Base-by-base conservation (phyloP, 2,329 filamentous ascomycete genomes). In the Alternaria viburni region DNA sequence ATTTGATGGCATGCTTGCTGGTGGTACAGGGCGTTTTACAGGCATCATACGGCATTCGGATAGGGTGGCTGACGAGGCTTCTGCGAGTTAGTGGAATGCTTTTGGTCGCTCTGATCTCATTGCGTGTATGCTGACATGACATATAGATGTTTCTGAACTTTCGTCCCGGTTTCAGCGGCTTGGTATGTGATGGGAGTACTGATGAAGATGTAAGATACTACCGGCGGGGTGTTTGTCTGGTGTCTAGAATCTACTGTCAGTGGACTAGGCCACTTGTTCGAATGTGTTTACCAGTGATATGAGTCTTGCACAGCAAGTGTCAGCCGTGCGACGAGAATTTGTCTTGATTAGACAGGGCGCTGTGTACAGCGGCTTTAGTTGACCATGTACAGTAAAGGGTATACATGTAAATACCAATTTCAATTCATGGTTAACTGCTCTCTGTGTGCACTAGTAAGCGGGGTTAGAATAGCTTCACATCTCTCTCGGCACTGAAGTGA, bases 11-110 rank as follows among this genome's bases (percentile, higher is more conserved):
- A 67, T 70, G 13, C 56, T 77, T 26, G 68, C 74, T 9, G 82
- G 82, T 32, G 82, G 82, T 4, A 81, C 77, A 6, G 82, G 82
- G 3, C 70, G 82, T 26, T 80, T 84, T 55, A 77, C 75, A 1
- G 79, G 79, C 23, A 59, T 58, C 17, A 66, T 78, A 59, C 62
- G 64, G 17, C 59, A 61, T 17, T 65, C 64, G 7, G 74, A 77
- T 54, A 69, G 64, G 36, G 57, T 75, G 46, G 25, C 25, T 6
- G 55, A 64, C 10, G 62, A 52, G 43, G 58, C 46, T 46, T 65
- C 66, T 68, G 50, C 61, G 50, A 67, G 59, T 70, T 67, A 71
- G 65, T 69, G 49, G 61, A 56, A 36, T 57, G 19, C 51, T 32
- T 47, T 52, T 55, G 41, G 21, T 36, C n/a, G 12, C 28, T 45